Evolutionary conservation across 2,329 filamentous ascomycete genomes (phyloP), one percentile per base, ranked within the genome.

Genomic region (Chrysosporium queenslandicum): DNA sequence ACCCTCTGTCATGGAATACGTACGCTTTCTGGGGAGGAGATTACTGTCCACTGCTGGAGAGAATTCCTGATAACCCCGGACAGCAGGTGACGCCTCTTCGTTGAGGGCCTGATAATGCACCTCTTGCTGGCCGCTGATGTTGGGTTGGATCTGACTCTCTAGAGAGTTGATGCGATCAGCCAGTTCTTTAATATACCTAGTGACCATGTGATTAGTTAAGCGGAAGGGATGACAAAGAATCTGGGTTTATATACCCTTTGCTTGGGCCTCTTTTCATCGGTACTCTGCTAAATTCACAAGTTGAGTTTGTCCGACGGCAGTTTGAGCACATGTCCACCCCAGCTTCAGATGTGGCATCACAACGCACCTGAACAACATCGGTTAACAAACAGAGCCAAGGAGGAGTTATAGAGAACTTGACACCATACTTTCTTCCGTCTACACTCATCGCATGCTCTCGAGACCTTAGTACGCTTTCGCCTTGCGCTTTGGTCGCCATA

Each of bases 261-360:
- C 85, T 92, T 2, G 89, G 88, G 1, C 89, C 88, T 55, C 87
- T 78, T 68, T 92, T 94, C 76, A 92, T 87, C 0, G 87, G 88
- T 50, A 92, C 83, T 47, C 89, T 80, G 67, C 86, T 94, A 64
- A 94, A 95, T 18, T 89, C 77, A 68, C 89, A 95, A 20, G 75
- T 74, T n/a, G 82, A 79, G n/a, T 79, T 79, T 6, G 86, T 83
- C 50, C 87, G 80, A 51, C 82, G 81, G 66, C 89, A 94, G 62
- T 87, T 91, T 2, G 85, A 86, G 63, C 89, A 95, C 4, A 85
- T 82, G 54, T 82, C 79, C 16, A 85, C 80, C 14, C 81, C 83
- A 4, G 78, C 77, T 64, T 94, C 87, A 7, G 83, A 83, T 55
- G 81, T 79, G 3, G 87, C 86, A 69, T 94, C 88, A 62, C 89